A percentile compares a stretch with the other conserved stretches of the same genome.
Conservation (phyloP, 306 rosid species). For the Cucumis sativus region DNA sequence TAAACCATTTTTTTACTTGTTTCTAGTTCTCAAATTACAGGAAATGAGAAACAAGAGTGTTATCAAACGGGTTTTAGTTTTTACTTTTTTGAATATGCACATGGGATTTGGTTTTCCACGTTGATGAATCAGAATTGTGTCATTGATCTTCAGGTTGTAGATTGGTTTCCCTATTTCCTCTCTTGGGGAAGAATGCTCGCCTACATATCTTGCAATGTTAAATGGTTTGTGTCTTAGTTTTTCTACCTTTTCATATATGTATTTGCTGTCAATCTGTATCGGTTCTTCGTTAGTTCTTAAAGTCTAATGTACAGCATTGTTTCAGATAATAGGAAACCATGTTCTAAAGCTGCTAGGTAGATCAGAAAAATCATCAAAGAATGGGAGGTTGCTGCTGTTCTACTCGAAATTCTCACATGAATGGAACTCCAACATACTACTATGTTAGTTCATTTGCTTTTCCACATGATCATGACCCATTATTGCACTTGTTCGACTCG, state of each 20-base stretch:
- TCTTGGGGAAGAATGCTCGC: too few species aligned
- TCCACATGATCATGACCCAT: not conserved
- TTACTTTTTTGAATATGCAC: not conserved
- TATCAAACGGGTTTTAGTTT: not conserved
- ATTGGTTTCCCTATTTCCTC: not conserved
- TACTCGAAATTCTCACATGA: constrained; percentile 58
- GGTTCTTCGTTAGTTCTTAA: not conserved
- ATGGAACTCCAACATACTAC: constrained; percentile 61
- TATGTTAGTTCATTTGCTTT: constrained; percentile 46
- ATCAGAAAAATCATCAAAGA: constrained; percentile 17
- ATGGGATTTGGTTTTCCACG: not conserved
- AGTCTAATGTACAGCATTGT: not conserved
- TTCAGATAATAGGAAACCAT: constrained; percentile 3
- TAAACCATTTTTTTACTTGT: not conserved
- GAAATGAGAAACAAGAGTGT: too few species aligned
- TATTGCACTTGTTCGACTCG: constrained; percentile 40
- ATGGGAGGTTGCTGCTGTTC: constrained; percentile 94
- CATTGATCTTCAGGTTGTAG: not conserved
- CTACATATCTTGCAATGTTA: not conserved
- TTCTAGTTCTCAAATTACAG: too few species aligned
- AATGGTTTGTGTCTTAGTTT: not conserved
- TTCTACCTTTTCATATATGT: not conserved
- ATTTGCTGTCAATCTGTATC: not conserved
- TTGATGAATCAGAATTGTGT: not conserved
- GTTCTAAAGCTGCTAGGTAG: constrained; percentile 8